Evolutionary conservation across 805 yeast genomes (phyloP).

Genomic region (Kazachstania psychrophila): DNA sequence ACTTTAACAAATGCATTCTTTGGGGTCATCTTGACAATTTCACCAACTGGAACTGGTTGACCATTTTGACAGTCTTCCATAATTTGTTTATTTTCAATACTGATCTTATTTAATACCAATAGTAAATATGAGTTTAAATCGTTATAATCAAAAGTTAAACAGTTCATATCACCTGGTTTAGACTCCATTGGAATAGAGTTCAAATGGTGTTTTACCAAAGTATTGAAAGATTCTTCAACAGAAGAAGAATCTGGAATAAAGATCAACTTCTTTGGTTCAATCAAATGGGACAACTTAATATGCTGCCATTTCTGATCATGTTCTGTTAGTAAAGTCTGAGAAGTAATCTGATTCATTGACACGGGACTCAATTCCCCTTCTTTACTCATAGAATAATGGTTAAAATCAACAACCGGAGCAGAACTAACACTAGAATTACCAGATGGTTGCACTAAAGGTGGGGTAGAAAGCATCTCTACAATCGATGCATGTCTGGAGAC

Average conservation of each 20-base stretch:
- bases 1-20: conserved; percentile 83
- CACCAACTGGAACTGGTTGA: conserved; percentile 83
- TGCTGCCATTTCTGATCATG: conserved; percentile 54
- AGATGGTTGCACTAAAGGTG: conserved; percentile 42
- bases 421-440: not conserved
- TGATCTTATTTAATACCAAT: conserved; percentile 68
- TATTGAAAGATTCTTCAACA: conserved; percentile 83
- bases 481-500: conserved; percentile 53
- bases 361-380: conserved; percentile 2
- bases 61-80: conserved; percentile 66
- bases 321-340: conserved; percentile 14
- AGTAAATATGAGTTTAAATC: conserved; percentile 82
- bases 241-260: conserved; percentile 56
- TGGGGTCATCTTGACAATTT: conserved; percentile 74
- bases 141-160: conserved; percentile 83
- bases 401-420: not conserved
- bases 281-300: conserved; percentile 59
- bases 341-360: conserved; percentile 12
- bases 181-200: conserved; percentile 79
- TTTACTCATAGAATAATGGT: conserved; percentile 1
- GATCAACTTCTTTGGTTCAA: conserved; percentile 69
- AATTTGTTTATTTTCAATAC: conserved; percentile 28
- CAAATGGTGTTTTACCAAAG: conserved; percentile 57
- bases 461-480: conserved; percentile 65
- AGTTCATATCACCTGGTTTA: conserved; percentile 47